Base-by-base conservation (phyloP, 306 rosid species). In the Sicyos baderoa region DNA sequence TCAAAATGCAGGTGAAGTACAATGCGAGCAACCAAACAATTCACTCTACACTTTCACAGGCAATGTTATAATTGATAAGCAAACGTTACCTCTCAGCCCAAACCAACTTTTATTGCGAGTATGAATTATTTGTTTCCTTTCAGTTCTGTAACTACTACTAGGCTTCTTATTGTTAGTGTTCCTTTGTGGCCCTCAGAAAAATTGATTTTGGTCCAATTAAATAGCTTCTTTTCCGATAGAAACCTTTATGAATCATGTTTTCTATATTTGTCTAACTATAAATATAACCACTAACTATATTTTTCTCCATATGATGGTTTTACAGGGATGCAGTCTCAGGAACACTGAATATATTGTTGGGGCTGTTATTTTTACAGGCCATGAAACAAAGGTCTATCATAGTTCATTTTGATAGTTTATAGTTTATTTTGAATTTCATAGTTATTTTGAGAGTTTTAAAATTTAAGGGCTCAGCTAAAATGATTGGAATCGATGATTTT, bases 241-340 rank as follows among this genome's bases (percentile, higher is more conserved):
- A 62, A 40, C 69, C 35, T 21, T 62, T 62, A 3, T 60, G 23
- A 66, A 58, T 25, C 27, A 44, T 70, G 54, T 78, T 56, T 53
- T 51, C 49, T 40, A 74, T 76, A 59, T 17, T 45, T 51, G 72
- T 48, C 16, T 52, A 45, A 21, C 37, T 77, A 72, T 14, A 35
- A 61, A 62, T n/a, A n/a, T n/a, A 25, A 69, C 22, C 61, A 50
- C 54, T 83, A 75, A 56, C 65, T 50, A 64, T 14, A 61, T 59
- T 76, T 70, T 50, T 16, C 23, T 53, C 71, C 48, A 48, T 77
- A 50, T 58, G 69, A 57, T 52, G 63, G 4, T 74, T 80, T 80
- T 79, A 70, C 90, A 93, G 99, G 99, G 99, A 19, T 93, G 99
- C 86, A 93, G 96, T 80, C 99, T 93, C 75, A 86, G 96, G 83